These are phyloP conservation scores for Ophiostoma ips DNA, from an alignment of 2,329 filamentous ascomycete genomes.

Conservation along the genomic window DNA sequence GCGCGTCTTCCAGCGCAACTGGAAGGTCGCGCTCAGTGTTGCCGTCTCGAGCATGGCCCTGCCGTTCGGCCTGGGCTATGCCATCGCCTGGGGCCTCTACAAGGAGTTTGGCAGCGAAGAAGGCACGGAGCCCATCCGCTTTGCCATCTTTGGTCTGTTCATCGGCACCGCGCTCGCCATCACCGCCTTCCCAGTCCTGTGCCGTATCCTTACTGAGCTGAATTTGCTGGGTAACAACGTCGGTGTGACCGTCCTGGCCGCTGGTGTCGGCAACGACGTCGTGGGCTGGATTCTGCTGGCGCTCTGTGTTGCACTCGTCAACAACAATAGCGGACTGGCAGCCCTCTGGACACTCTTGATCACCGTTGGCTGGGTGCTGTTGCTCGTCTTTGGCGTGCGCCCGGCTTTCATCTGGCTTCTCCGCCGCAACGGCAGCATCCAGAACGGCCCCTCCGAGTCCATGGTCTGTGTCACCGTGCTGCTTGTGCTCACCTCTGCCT, in stretches of 20 bases:
- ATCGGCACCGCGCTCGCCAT: conserved; percentile 90
- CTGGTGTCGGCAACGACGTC: conserved; percentile 86
- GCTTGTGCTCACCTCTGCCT: conserved; percentile 63
- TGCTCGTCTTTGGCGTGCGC: conserved; percentile 58
- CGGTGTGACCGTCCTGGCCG: conserved; percentile 76
- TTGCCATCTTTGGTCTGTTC: conserved; percentile 51
- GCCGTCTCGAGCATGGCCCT: conserved; percentile 66
- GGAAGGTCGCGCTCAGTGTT: conserved; percentile 65
- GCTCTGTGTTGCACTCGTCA: conserved; percentile 84
- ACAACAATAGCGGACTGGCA: conserved; percentile 67
- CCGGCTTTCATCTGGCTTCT: conserved; percentile 65
- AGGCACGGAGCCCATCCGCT: conserved; percentile 28
- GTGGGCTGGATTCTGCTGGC: conserved; percentile 85
- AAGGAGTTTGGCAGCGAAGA: conserved; percentile 47
- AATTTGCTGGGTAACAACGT: conserved; percentile 74
- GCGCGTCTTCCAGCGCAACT: conserved; percentile 62
- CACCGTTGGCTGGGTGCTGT: conserved; percentile 59
- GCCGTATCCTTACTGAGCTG: conserved; percentile 82
- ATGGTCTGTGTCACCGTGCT: conserved; percentile 74
- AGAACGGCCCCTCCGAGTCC: conserved; percentile 76
- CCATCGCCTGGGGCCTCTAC: conserved; percentile 69
- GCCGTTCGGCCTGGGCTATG: conserved; percentile 71
- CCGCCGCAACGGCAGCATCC: conserved; percentile 58
- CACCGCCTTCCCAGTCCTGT: conserved; percentile 81
- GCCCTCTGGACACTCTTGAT: conserved; percentile 75